Conservation (phyloP, 2,329 filamentous ascomycete genomes). For the Trichoderma atroviride region DNA sequence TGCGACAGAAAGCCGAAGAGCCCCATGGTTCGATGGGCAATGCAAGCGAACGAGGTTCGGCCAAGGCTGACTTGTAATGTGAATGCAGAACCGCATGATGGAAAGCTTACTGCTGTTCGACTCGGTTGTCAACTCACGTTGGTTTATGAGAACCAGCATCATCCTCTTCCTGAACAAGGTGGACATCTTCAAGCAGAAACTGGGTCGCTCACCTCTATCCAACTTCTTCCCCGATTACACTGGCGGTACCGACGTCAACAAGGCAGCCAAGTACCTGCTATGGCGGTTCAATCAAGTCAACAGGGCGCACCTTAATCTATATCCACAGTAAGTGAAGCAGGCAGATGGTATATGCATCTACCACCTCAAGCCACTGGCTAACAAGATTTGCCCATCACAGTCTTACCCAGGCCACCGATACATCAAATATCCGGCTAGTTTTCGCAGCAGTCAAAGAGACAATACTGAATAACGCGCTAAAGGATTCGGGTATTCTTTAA, state of each 20-base stretch:
- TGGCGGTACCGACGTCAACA: slow-evolving; percentile 95
- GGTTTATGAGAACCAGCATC: slow-evolving; percentile 99
- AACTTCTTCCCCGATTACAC: slow-evolving; percentile 99
- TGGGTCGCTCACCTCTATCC: slow-evolving; percentile 82
- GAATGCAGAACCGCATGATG: slow-evolving; percentile 95
- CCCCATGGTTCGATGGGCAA: not conserved
- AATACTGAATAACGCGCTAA: slow-evolving; percentile 95
- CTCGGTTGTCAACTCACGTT: slow-evolving; percentile 96
- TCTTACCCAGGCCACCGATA: slow-evolving; percentile 97
- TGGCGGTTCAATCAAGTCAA: slow-evolving; percentile 99
- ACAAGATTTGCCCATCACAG: slow-evolving; percentile 28
- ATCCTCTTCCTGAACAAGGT: slow-evolving; percentile 99
- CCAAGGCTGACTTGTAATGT: not conserved
- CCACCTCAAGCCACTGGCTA: not conserved
- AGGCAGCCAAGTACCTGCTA: slow-evolving; percentile 94
- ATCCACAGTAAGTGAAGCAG: slow-evolving; percentile 77
- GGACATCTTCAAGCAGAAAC: slow-evolving; percentile 95
- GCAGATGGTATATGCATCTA: not conserved
- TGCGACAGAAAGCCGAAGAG: not conserved
- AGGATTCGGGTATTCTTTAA: slow-evolving; percentile 95
- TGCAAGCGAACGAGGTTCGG: too few relatives aligned
- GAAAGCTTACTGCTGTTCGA: slow-evolving; percentile 95
- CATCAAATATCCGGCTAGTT: slow-evolving; percentile 94
- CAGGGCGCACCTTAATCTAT: slow-evolving; percentile 90
- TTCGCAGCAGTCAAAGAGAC: slow-evolving; percentile 99